These are phyloP conservation scores for Neocucurbitaria cava DNA, from an alignment of 2,329 filamentous ascomycete genomes.

Conservation along the genomic window DNA sequence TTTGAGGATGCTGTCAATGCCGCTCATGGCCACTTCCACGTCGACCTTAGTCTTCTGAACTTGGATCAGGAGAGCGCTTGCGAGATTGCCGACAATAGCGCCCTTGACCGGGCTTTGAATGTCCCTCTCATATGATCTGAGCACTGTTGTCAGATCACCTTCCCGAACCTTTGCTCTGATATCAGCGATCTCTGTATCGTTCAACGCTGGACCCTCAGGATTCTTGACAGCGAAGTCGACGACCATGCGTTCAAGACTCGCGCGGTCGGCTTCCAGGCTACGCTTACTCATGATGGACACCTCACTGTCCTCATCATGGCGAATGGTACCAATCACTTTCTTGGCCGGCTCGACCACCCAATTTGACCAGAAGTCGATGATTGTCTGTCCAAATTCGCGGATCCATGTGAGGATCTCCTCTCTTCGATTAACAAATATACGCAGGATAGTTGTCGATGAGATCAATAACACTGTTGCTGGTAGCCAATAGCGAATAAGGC, in stretches of 20 bases:
- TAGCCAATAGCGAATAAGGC: slow-evolving; percentile 86
- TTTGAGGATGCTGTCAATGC: slow-evolving; percentile 92
- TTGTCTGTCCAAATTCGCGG: slow-evolving; percentile 76
- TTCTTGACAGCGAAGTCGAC: slow-evolving; percentile 92
- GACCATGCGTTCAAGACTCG: slow-evolving; percentile 96
- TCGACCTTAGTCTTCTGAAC: slow-evolving; percentile 99
- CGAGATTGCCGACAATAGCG: slow-evolving; percentile 82
- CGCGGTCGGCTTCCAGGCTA: slow-evolving; percentile 86
- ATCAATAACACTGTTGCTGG: slow-evolving; percentile 71
- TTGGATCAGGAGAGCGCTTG: slow-evolving; percentile 91
- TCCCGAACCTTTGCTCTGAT: slow-evolving; percentile 83
- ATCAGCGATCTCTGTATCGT: slow-evolving; percentile 72
- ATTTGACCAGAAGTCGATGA: slow-evolving; percentile 91
- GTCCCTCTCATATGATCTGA: slow-evolving; percentile 90
- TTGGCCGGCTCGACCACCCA: slow-evolving; percentile 89
- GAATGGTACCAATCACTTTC: slow-evolving; percentile 88
- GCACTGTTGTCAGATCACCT: slow-evolving; percentile 89
- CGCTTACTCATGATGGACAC: slow-evolving; percentile 96
- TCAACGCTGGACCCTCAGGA: slow-evolving; percentile 68
- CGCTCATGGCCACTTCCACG: slow-evolving; percentile 92
- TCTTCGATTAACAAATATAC: slow-evolving; percentile 74
- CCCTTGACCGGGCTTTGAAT: slow-evolving; percentile 82
- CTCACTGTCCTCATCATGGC: slow-evolving; percentile 89
- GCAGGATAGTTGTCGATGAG: slow-evolving; percentile 86
- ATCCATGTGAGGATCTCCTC: slow-evolving; percentile 84